These are phyloP conservation scores for Yamadazyma triangularis DNA, from an alignment of 1,139 yeast genomes.

Conservation along the genomic window DNA sequence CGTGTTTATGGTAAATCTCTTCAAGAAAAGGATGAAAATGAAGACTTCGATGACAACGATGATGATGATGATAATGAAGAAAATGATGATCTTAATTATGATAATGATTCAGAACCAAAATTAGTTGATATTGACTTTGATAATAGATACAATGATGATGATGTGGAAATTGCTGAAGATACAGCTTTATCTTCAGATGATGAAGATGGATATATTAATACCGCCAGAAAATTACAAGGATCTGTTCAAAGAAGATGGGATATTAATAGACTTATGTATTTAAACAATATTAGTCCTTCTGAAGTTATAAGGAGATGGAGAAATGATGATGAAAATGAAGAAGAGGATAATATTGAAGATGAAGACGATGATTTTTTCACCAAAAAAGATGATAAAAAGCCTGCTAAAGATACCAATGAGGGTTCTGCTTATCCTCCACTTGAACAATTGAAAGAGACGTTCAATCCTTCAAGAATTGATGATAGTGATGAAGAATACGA, in stretches of 20 bases:
- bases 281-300: slow-evolving; percentile 68
- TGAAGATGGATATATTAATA: slow-evolving; percentile 26
- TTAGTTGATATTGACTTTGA: slow-evolving; percentile 48
- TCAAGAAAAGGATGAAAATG: slow-evolving; percentile 44
- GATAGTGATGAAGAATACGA: slow-evolving; percentile 39
- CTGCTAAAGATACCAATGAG: slow-evolving; percentile 28
- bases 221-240: slow-evolving; percentile 47
- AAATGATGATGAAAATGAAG: slow-evolving; percentile 41
- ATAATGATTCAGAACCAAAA: slow-evolving; percentile 34
- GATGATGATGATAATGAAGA: slow-evolving; percentile 33
- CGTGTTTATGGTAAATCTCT: slow-evolving; percentile 53
- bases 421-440: slow-evolving; percentile 40
- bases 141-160: slow-evolving; percentile 36
- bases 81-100: slow-evolving; percentile 28
- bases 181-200: slow-evolving; percentile 41
- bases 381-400: slow-evolving; percentile 41
- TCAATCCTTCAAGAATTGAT: slow-evolving; percentile 36
- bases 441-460: slow-evolving; percentile 50
- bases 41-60: slow-evolving; percentile 47
- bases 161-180: slow-evolving; percentile 49
- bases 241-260: slow-evolving; percentile 57
- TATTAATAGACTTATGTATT: slow-evolving; percentile 72
- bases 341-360: slow-evolving; percentile 42
- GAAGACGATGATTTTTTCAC: slow-evolving; percentile 61
- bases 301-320: slow-evolving; percentile 80